These are phyloP conservation scores for Podosphaera leucotricha DNA, from an alignment of 2,329 filamentous ascomycete species.

Conservation along the genomic window DNA sequence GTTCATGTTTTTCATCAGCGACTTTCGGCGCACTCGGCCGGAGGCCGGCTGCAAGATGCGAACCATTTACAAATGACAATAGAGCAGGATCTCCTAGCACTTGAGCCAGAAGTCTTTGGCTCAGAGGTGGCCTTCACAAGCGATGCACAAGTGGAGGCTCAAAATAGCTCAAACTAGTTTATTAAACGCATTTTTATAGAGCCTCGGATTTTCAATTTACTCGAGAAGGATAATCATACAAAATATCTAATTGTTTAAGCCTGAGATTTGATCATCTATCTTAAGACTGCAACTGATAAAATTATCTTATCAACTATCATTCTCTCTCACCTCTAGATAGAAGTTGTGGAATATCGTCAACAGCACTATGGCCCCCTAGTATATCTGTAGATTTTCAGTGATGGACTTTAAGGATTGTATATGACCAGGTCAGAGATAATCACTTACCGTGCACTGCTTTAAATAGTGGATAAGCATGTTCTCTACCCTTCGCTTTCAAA, in stretches of 20 bases:
- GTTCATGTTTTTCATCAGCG: conserved; percentile 51
- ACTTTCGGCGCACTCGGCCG: conserved; percentile 22
- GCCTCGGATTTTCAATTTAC: no score
- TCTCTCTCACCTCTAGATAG: neutral
- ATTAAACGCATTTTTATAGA: no score
- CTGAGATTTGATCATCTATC: neutral
- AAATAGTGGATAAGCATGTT: conserved; percentile 75
- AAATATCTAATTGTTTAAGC: neutral
- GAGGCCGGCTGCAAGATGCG: conserved; percentile 24
- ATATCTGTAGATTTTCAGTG: conserved; percentile 28
- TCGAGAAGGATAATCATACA: no score
- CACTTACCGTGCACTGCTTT: conserved; percentile 46
- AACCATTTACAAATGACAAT: conserved; percentile 35
- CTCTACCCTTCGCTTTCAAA: conserved; percentile 51
- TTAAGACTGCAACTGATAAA: neutral
- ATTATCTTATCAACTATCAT: neutral
- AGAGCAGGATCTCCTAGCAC: conserved; percentile 29
- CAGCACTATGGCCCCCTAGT: conserved; percentile 18
- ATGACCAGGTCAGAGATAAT: neutral
- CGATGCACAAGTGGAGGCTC: conserved; percentile 33
- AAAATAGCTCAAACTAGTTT: no score
- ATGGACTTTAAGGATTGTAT: neutral
- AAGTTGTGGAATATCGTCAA: conserved; percentile 2
- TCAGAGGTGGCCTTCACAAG: conserved; percentile 18
- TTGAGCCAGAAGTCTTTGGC: conserved; percentile 22